These are phyloP conservation scores for Plectosphaerella cucumerina DNA, from an alignment of 2,329 filamentous ascomycete species.

Conservation along the genomic window DNA sequence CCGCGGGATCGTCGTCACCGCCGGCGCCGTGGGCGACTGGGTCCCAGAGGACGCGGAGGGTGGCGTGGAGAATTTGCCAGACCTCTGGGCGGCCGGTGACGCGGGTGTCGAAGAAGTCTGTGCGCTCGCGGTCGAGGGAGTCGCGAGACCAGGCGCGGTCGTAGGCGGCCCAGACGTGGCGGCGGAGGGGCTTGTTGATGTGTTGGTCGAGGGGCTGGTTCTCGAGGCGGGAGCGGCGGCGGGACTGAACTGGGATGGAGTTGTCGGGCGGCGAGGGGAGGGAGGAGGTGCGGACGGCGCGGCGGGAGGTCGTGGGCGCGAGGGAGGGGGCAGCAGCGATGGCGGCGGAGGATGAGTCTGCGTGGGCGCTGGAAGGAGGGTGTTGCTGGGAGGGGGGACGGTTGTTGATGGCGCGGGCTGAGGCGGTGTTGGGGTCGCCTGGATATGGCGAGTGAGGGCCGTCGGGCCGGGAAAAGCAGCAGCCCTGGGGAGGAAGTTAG, in stretches of 20 bases:
- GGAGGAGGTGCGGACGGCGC: conserved; percentile 15
- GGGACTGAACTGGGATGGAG: conserved; percentile 8
- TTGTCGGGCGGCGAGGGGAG: conserved; percentile 10
- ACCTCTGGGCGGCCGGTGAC: conserved; percentile 74
- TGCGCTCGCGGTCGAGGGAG: conserved; percentile 65
- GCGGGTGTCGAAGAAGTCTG: conserved; percentile 86
- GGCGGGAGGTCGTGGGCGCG: conserved; percentile 9
- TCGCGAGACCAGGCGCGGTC: conserved; percentile 65
- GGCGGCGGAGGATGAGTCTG: conserved; percentile 23
- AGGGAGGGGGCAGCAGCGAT: background rate
- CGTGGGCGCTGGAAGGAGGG: conserved; percentile 26
- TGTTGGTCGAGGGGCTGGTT: conserved; percentile 53
- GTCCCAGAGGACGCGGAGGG: conserved; percentile 64
- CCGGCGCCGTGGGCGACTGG: conserved; percentile 35
- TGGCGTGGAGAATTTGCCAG: conserved; percentile 71
- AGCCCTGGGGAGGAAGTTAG: conserved; percentile 41
- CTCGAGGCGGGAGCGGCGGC: conserved; percentile 27
- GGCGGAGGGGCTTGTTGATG: conserved; percentile 65
- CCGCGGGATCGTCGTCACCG: conserved; percentile 28
- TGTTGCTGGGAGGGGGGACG: background rate
- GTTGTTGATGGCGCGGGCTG: conserved; percentile 48
- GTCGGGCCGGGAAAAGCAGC: conserved; percentile 51
- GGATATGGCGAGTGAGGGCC: conserved; percentile 52
- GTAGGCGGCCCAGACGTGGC: conserved; percentile 62
- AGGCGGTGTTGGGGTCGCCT: conserved; percentile 43